Percentiles rank a stretch among this genome's conserved stretches.
Evolutionary conservation across 345 rosid species (phyloP).

Genomic region (Dipteronia sinensis): DNA sequence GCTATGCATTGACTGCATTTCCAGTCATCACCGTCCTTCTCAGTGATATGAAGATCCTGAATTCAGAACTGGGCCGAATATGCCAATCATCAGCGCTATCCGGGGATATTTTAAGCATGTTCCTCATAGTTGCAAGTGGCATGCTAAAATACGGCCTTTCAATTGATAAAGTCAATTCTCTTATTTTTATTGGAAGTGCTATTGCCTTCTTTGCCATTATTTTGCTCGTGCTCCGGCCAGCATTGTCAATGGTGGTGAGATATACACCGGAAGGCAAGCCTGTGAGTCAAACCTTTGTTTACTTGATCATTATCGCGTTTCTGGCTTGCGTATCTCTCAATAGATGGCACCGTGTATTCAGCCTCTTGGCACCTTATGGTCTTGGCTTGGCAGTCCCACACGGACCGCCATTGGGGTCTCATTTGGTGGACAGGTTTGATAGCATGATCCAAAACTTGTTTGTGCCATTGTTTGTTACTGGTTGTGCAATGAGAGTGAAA

Average conservation of each 20-base stretch:
- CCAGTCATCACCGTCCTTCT: slow-evolving; percentile 48
- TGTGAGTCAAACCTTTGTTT: background rate
- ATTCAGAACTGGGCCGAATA: slow-evolving; percentile 31
- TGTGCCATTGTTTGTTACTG: slow-evolving; percentile 19
- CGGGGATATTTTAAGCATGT: background rate
- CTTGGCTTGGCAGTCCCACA: slow-evolving; percentile 24
- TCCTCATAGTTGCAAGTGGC: background rate
- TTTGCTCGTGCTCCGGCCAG: background rate
- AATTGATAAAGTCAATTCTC: background rate
- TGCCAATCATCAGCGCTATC: slow-evolving; percentile 18
- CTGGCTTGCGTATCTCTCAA: background rate
- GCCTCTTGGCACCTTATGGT: slow-evolving; percentile 2
- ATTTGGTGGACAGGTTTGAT: slow-evolving; percentile 25
- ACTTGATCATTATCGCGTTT: background rate
- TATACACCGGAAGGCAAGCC: slow-evolving; percentile 8
- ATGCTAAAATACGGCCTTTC: background rate
- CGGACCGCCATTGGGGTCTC: slow-evolving; percentile 35
- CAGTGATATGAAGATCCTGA: slow-evolving; percentile 15
- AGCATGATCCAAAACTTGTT: background rate
- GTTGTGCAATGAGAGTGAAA: slow-evolving; percentile 20
- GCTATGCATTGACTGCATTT: slow-evolving; percentile 23
- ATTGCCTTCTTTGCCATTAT: background rate
- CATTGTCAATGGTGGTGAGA: background rate
- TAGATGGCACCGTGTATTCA: background rate
- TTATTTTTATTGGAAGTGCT: background rate